phyloP scores from a whole-genome alignment of 2,329 filamentous ascomycete genomes.

The Aureobasidium lini region DNA sequence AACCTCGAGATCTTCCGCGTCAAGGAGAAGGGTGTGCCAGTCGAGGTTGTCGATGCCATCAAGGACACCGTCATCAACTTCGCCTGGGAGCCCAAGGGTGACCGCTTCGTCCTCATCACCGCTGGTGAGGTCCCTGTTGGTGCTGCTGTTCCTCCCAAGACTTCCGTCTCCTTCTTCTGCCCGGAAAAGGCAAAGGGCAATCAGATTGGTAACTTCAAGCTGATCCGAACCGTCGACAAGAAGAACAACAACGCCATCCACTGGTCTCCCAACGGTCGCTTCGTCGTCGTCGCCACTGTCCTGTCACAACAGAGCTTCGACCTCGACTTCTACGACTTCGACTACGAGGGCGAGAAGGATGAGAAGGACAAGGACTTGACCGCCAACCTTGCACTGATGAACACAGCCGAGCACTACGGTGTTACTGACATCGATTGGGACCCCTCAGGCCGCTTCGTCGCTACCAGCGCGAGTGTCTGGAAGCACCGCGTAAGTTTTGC shows the following conservation, averaged over 20 bases:
- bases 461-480: conserved; percentile 89
- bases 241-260: conserved; percentile 99
- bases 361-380: conserved; percentile 90
- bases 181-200: conserved; percentile 86
- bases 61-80: conserved; percentile 99
- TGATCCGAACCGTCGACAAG: conserved; percentile 90
- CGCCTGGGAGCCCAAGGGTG: conserved; percentile 97
- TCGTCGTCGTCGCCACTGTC: conserved; percentile 89
- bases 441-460: conserved; percentile 87
- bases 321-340: conserved; percentile 94
- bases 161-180: conserved; percentile 89
- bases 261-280: conserved; percentile 93
- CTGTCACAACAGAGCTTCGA: conserved; percentile 90
- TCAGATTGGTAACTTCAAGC: conserved; percentile 86
- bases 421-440: conserved; percentile 98
- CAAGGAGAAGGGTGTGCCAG: conserved; percentile 93
- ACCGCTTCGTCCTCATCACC: conserved; percentile 94
- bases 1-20: conserved; percentile 98
- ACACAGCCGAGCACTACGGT: conserved; percentile 89
- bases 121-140: conserved; percentile 74
- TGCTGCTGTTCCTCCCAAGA: conserved; percentile 84
- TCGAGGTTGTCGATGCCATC: conserved; percentile 94
- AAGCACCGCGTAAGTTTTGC: conserved; percentile 72
- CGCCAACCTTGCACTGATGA: conserved; percentile 92
- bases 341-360: conserved; percentile 94